These are phyloP conservation scores for Solanum paucissectum DNA, from an alignment of 257 asterid genomes.

Conservation along the genomic window DNA sequence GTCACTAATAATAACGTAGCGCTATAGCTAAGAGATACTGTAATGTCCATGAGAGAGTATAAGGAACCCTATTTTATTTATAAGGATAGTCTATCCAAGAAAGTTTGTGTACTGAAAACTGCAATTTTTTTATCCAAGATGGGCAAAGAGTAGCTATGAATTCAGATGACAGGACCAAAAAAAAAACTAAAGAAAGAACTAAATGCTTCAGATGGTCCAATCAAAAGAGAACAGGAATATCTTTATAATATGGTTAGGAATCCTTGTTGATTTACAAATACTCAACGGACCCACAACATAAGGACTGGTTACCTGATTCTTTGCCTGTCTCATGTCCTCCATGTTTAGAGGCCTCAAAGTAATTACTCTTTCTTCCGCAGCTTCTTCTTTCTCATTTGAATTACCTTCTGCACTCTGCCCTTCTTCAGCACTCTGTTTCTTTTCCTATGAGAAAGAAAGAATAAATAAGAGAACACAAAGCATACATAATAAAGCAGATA, in stretches of 20 bases:
- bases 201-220: neutral
- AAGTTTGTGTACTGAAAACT: neutral
- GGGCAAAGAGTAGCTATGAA: neutral
- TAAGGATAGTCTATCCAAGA: neutral
- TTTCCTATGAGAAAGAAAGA: conserved; percentile 32
- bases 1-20: neutral
- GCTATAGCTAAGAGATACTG: neutral
- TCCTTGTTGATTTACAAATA: neutral
- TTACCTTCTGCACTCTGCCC: conserved; percentile 36
- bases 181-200: neutral
- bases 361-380: conserved; percentile 42
- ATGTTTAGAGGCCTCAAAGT: conserved; percentile 67
- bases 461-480: neutral
- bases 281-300: neutral
- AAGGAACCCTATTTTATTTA: neutral
- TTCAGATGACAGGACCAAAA: neutral
- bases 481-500: neutral
- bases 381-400: conserved; percentile 30
- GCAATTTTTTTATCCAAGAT: neutral
- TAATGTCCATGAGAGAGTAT: neutral
- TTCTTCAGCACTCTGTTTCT: conserved; percentile 32
- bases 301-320: conserved; percentile 55
- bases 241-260: neutral
- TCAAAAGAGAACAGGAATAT: neutral
- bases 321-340: conserved; percentile 87